A percentile compares a stretch with the other conserved stretches of the same genome.
phyloP scores from a whole-genome alignment of 345 rosid species.

The Sonneratia caseolaris region DNA sequence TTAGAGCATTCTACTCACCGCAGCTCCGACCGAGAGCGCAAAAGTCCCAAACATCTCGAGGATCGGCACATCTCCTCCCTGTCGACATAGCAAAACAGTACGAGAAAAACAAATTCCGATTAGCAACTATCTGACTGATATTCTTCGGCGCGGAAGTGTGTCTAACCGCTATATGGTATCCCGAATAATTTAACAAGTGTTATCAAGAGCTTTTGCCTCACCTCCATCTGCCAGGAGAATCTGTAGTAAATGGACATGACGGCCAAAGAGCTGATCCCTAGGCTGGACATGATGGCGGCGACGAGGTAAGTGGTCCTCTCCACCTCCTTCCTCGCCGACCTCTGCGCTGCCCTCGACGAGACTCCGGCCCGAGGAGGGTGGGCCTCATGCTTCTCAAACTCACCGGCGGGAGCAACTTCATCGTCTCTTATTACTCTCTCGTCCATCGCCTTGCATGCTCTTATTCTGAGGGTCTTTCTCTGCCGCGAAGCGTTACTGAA shows the following conservation, averaged over 20 bases:
- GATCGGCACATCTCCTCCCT: constrained; percentile 41
- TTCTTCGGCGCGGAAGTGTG: neutral
- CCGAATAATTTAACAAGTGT: no score
- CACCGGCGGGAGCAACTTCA: neutral
- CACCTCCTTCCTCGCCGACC: constrained; percentile 28
- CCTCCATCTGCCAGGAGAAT: constrained; percentile 64
- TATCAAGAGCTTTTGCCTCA: no score
- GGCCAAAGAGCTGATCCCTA: constrained; percentile 53
- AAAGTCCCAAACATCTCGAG: constrained; percentile 49
- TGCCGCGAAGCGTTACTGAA: neutral
- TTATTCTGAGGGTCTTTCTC: neutral
- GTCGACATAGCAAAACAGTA: neutral
- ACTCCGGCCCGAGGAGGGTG: neutral
- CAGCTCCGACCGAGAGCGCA: constrained; percentile 50
- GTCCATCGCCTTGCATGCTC: constrained; percentile 4
- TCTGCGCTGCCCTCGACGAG: constrained; percentile 23
- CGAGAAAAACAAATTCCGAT: neutral
- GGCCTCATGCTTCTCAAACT: neutral
- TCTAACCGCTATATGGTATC: neutral
- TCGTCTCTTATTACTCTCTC: neutral
- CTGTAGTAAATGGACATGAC: constrained; percentile 45
- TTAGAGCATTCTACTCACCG: constrained; percentile 22
- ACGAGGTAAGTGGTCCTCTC: constrained; percentile 43
- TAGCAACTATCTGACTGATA: no score
- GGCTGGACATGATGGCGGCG: constrained; percentile 51